Evolutionary conservation across 1,284 basidiomycete species (phyloP), one percentile per base, ranked within the genome.

Genomic region (Microbotryum silenes-acaulis): DNA sequence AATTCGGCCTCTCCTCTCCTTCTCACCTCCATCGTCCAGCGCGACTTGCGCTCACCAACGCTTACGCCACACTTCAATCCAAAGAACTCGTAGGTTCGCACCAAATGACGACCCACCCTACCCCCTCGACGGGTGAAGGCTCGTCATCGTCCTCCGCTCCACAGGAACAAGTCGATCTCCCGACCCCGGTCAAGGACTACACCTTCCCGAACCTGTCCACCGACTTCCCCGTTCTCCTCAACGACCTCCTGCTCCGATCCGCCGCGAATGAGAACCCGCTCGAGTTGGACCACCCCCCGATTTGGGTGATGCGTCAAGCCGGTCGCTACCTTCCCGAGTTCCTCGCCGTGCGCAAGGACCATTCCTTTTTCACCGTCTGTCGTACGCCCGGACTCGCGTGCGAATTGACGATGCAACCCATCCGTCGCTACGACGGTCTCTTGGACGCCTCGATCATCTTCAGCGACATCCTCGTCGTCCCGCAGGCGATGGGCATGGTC

Each of bases 251-350:
- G 52, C 77, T 98, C 61, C 84, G 91, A 47, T 93, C 94, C 57
- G 93, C 94, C 46, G 66, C 51, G 87, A 90, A 91, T 16, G 85
- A 94, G 77, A 80, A 83, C 44, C 66, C 68, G 5, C 37, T 56
- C 18, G 50, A 50, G 75, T 93, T 91, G 0, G 88, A 90, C 72
- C 84, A 90, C 61, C 91, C 94, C 3, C 94, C 94, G 16, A 91
- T 96, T 64, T 99, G 94, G 94, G 89, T 97, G 64, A 99, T 99
- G 94, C 84, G 96, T 42, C 94, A 99, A 75, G 96, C 96, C 16
- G 65, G 67, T 10, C 57, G 66, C 46, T 65, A 66, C 63, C 59
- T 65, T 29, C 63, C 62, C 54, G 64, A 67, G 59, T 71, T 94
- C 76, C 83, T 87, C 63, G 83, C 86, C 75, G 79, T 94, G 46